phyloP scores from a whole-genome alignment of 306 rosid genomes.

The Gleditsia sinensis region DNA sequence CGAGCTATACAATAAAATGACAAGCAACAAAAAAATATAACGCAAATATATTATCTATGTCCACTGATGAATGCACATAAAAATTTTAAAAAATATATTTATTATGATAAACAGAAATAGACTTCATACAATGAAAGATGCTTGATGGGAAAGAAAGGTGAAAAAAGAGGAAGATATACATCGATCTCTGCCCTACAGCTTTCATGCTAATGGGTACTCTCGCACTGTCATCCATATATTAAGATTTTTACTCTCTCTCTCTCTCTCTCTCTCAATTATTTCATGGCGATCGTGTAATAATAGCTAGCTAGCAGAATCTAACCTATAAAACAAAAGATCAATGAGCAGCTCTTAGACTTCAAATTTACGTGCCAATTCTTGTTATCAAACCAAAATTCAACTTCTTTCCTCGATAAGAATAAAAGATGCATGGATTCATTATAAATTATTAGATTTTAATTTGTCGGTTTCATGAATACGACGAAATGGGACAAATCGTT shows the following conservation, averaged over 20 bases:
- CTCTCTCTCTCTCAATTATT: conserved; percentile 15
- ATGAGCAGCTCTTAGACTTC: not conserved
- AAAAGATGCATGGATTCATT: conserved; percentile 24
- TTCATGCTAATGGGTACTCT: conserved; percentile 22
- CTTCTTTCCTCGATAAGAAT: conserved; percentile 14
- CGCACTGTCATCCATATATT: conserved; percentile 4
- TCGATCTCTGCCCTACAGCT: conserved; percentile 28
- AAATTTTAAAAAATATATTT: too few species aligned
- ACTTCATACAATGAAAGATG: conserved; percentile 26
- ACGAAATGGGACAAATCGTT: conserved; percentile 33
- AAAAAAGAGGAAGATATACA: conserved; percentile 11
- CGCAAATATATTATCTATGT: not conserved
- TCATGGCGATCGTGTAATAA: not conserved
- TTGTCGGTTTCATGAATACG: conserved; percentile 13
- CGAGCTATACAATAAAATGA: too few species aligned
- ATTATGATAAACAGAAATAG: too few species aligned
- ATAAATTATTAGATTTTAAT: conserved; percentile 5
- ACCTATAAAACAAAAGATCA: too few species aligned
- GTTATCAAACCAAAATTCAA: conserved; percentile 15
- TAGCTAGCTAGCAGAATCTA: conserved; percentile 19
- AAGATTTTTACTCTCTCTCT: not conserved
- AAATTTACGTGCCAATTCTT: conserved; percentile 19
- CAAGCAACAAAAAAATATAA: too few species aligned
- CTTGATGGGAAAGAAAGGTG: conserved; percentile 37
- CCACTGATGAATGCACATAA: not conserved